Percentiles rank a stretch among this genome's conserved stretches.
phyloP scores from a whole-genome alignment of 306 rosid genomes.

The Geum urbanum region DNA sequence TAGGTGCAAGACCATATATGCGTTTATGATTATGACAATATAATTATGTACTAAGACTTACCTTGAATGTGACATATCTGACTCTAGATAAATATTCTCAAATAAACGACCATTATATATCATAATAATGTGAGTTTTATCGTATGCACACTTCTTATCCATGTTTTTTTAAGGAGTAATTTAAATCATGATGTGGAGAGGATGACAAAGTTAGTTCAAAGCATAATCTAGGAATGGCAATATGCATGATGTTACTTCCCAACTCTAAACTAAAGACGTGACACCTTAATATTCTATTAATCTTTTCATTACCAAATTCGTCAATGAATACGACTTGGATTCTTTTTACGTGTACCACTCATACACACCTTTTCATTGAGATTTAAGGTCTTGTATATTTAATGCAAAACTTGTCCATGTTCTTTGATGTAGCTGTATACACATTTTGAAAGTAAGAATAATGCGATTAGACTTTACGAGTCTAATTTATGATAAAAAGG shows the following conservation, averaged over 20 bases:
- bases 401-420: neutral
- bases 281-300: constrained; percentile 9
- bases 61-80: no score
- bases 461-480: neutral
- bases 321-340: no score
- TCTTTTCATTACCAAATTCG: neutral
- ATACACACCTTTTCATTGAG: neutral
- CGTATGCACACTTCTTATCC: no score
- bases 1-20: no score
- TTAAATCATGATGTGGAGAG: no score
- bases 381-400: neutral
- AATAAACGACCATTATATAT: no score
- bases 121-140: no score
- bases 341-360: neutral
- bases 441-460: neutral
- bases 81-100: no score
- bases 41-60: no score
- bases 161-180: no score
- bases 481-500: neutral
- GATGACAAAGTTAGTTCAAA: no score
- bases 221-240: neutral
- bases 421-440: neutral
- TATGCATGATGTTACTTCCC: neutral
- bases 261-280: neutral
- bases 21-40: no score